Percentiles rank a stretch among this genome's conserved stretches.
Conservation (phyloP, 129 eudicot species). For the Artemisia tridentata region DNA sequence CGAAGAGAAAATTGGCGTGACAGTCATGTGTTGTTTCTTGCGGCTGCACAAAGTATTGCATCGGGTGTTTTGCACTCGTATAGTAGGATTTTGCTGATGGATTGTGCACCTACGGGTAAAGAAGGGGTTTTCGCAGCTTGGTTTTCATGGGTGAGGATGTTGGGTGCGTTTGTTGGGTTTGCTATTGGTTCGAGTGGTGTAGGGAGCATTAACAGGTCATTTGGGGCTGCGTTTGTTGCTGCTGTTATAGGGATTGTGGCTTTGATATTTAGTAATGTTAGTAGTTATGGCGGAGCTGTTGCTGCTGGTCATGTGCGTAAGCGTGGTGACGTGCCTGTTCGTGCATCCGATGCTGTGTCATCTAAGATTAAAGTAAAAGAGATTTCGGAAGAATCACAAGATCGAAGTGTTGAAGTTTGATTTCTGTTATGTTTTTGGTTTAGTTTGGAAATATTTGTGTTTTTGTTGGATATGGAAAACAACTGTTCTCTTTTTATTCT, state of each 20-base stretch:
- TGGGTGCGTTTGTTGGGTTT: slow-evolving; percentile 71
- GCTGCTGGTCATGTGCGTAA: slow-evolving; percentile 67
- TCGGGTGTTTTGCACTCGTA: slow-evolving; percentile 59
- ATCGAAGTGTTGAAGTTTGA: slow-evolving; percentile 37
- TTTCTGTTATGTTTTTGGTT: slow-evolving; percentile 7
- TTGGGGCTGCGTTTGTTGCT: slow-evolving; percentile 61
- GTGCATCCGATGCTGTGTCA: slow-evolving; percentile 23
- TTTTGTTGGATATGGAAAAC: slow-evolving; percentile 18
- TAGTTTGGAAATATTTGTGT: slow-evolving; percentile 8
- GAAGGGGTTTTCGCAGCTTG: slow-evolving; percentile 76
- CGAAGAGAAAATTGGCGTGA: slow-evolving; percentile 40
- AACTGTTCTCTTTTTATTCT: not conserved
- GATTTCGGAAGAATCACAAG: slow-evolving; percentile 18
- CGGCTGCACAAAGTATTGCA: slow-evolving; percentile 52
- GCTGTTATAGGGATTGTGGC: slow-evolving; percentile 52
- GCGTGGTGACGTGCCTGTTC: slow-evolving; percentile 43
- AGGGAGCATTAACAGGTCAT: slow-evolving; percentile 45
- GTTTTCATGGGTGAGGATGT: slow-evolving; percentile 70
- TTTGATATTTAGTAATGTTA: slow-evolving; percentile 68
- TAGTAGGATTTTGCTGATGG: slow-evolving; percentile 67
- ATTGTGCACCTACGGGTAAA: slow-evolving; percentile 71
- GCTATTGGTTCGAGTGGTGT: slow-evolving; percentile 50
- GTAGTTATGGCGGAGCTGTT: slow-evolving; percentile 71
- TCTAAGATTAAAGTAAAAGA: slow-evolving; percentile 18
- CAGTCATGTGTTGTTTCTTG: slow-evolving; percentile 41